Evolutionary conservation across 2,329 filamentous ascomycete species (phyloP).

Genomic region (Nemania abortiva): DNA sequence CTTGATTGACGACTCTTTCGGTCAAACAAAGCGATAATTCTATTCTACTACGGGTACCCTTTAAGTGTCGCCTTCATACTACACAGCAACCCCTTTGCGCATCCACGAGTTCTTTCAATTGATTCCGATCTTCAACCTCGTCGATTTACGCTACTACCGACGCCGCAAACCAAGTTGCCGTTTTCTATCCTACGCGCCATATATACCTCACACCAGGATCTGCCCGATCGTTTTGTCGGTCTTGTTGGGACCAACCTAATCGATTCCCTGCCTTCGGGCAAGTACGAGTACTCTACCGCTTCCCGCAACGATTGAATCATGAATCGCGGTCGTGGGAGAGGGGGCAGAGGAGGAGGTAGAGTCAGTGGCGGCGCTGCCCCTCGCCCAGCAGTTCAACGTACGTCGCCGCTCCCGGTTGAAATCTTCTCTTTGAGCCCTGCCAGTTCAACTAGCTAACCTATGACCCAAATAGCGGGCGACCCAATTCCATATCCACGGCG

Average conservation of each 20-base stretch:
- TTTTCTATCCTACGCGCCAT: slow-evolving; percentile 9
- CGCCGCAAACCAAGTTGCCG: neutral
- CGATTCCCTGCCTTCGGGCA: slow-evolving; percentile 4
- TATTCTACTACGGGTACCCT: slow-evolving; percentile 27
- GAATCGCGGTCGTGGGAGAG: slow-evolving; percentile 35
- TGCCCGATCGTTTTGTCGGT: neutral
- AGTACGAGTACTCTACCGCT: slow-evolving; percentile 1
- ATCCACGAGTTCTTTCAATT: neutral
- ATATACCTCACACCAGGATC: slow-evolving; percentile 10
- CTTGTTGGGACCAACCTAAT: slow-evolving; percentile 5
- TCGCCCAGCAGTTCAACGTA: slow-evolving; percentile 46
- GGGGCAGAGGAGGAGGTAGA: slow-evolving; percentile 31
- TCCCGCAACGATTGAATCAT: slow-evolving; percentile 30
- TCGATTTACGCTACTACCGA: neutral
- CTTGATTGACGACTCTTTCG: slow-evolving; percentile 13
- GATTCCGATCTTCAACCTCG: neutral
- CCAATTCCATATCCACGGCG: slow-evolving; percentile 73
- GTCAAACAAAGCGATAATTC: slow-evolving; percentile 19
- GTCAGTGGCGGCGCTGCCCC: slow-evolving; percentile 37
- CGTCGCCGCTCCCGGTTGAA: slow-evolving; percentile 47
- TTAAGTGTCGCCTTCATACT: slow-evolving; percentile 17
- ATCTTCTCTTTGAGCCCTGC: neutral
- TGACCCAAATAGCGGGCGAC: slow-evolving; percentile 71
- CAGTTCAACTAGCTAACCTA: slow-evolving; percentile 41
- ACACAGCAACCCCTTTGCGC: slow-evolving; percentile 5